Conservation (phyloP, 345 rosid species). For the Salix udensis region DNA sequence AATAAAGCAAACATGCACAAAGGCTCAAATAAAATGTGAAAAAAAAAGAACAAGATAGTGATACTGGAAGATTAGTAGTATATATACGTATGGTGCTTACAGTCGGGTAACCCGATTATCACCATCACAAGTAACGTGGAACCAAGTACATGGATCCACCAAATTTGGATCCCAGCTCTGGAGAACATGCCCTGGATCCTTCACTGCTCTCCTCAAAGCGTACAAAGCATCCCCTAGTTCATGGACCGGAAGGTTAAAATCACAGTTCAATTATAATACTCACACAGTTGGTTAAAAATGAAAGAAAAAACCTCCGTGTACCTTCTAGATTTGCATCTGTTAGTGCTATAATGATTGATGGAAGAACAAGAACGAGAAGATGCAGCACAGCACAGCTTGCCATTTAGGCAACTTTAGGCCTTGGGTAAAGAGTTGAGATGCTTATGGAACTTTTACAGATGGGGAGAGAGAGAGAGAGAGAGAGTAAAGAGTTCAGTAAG, state of each 20-base stretch:
- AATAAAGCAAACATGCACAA: background rate
- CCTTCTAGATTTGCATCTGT: conserved; percentile 53
- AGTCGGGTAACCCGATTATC: conserved; percentile 61
- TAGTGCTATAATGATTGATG: conserved; percentile 17
- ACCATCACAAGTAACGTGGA: conserved; percentile 63
- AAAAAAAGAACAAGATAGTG: no score
- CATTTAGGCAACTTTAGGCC: conserved; percentile 18
- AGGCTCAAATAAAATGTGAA: background rate
- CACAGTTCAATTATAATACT: background rate
- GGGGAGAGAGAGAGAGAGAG: background rate
- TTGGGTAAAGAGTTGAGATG: conserved; percentile 5
- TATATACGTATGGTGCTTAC: conserved; percentile 26
- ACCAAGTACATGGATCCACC: conserved; percentile 82
- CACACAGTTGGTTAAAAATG: background rate
- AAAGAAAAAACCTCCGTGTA: background rate
- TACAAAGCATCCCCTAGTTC: conserved; percentile 63
- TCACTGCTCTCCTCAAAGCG: conserved; percentile 57
- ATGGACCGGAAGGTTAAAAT: background rate
- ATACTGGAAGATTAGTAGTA: background rate
- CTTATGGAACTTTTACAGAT: background rate
- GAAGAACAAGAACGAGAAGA: conserved; percentile 22
- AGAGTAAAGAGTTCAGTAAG: background rate
- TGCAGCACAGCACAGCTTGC: conserved; percentile 22
- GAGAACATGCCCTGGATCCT: conserved; percentile 62
- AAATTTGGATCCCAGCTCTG: conserved; percentile 77